Conservation (phyloP, 192 early-diverging fungal species). For the Rhizophagus sp. region DNA sequence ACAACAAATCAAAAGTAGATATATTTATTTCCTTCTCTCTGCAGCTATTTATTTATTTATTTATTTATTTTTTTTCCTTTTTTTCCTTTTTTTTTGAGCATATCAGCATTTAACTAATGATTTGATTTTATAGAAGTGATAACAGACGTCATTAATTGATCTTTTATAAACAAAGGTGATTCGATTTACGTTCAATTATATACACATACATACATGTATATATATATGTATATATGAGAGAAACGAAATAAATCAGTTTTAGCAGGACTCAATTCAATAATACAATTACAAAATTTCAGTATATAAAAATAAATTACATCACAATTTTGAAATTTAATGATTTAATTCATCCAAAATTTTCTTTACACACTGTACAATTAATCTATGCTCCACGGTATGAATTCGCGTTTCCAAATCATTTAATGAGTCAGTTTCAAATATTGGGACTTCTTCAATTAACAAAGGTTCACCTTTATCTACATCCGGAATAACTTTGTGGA, state of each 20-base stretch:
- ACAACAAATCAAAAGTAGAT: slow-evolving; percentile 15
- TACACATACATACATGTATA: too few species aligned
- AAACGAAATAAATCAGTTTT: too few species aligned
- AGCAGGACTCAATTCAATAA: too few species aligned
- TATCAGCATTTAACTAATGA: background rate
- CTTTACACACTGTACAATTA: slow-evolving; percentile 80
- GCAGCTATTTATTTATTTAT: background rate
- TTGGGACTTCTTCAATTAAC: slow-evolving; percentile 74
- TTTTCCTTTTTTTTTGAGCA: too few species aligned
- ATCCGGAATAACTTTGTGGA: slow-evolving; percentile 94
- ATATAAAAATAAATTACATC: too few species aligned
- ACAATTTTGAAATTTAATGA: background rate
- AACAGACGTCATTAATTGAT: background rate
- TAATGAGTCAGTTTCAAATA: slow-evolving; percentile 74
- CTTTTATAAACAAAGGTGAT: background rate
- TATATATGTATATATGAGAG: too few species aligned
- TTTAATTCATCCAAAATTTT: slow-evolving; percentile 47
- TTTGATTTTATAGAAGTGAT: background rate
- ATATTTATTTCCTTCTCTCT: background rate
- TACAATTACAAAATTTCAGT: too few species aligned
- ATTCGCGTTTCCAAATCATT: slow-evolving; percentile 86
- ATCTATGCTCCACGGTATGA: slow-evolving; percentile 83
- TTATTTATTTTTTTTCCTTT: too few species aligned
- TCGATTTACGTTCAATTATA: too few species aligned
- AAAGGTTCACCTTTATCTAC: slow-evolving; percentile 96